A percentile compares a stretch with the other conserved stretches of the same genome.
These are phyloP conservation scores for Middelhovenomyces tepae DNA, from an alignment of 805 yeast species.

Conservation along the genomic window DNA sequence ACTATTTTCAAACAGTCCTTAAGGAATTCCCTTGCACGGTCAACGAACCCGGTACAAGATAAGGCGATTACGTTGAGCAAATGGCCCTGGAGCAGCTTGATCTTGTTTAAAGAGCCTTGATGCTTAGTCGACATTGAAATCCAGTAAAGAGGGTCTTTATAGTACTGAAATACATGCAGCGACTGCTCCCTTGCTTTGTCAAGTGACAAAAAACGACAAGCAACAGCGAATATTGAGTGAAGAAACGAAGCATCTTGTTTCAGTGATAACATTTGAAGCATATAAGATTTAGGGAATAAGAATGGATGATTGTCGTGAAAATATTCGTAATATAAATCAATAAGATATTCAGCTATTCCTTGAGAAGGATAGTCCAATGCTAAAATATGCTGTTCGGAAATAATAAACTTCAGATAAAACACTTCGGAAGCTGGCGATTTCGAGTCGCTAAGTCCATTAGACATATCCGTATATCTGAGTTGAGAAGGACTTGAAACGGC, in stretches of 20 bases:
- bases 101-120: conserved; percentile 4
- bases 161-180: conserved; percentile 6
- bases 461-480: too few species aligned
- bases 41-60: conserved; percentile 8
- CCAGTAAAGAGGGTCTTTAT: conserved; percentile 9
- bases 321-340: conserved; percentile 10
- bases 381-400: too few species aligned
- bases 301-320: conserved; percentile 11
- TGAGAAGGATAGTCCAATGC: conserved; percentile 8
- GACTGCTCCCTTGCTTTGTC: conserved; percentile 8
- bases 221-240: conserved; percentile 10
- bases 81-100: conserved; percentile 7
- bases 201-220: conserved; percentile 8
- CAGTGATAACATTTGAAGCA: conserved; percentile 6
- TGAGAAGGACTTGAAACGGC: too few species aligned
- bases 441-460: too few species aligned
- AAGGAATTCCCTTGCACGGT: conserved; percentile 4
- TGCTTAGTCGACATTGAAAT: conserved; percentile 9
- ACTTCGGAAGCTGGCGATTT: too few species aligned
- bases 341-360: conserved; percentile 7
- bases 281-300: conserved; percentile 6
- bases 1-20: conserved; percentile 6
- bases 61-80: conserved; percentile 7
- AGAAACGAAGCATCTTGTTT: conserved; percentile 7
- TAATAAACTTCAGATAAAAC: too few species aligned